Evolutionary conservation across 208 protist species (phyloP), one percentile per base, ranked within the genome.

Genomic region (Leishmania tropica): DNA sequence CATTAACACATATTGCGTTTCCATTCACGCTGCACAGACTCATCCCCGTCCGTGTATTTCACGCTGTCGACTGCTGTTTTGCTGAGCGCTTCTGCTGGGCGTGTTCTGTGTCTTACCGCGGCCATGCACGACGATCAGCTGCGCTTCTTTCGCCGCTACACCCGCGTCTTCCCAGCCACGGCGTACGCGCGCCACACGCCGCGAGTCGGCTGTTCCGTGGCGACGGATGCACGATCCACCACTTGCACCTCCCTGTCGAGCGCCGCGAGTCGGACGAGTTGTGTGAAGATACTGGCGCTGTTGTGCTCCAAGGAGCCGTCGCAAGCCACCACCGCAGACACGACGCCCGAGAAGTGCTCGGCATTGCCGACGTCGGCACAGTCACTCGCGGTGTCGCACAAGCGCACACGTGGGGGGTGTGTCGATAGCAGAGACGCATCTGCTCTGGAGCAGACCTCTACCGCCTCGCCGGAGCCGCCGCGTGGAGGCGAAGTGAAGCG

Each of bases 141-240:
- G 2, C 54, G 79, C 7, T 10, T 40, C 5, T 75, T 91, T n/a
- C 81, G 85, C 11, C 75, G 74, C 45, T 79, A 71, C 74, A 76
- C 75, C 13, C 84, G 87, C 17, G 72, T 89, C 35, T 88, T 90
- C 28, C 89, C 89, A 11, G 47, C 71, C 19, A 62, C 88, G 48
- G 87, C 87, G 47, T 93, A 86, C 71, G 84, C 83, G 6, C 75
- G 74, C 35, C 87, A 91, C 75, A 84, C 87, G 17, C 68, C 87
- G 42, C 72, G 81, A 37, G 81, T 81, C 24, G 81, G 88, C 70
- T 84, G 86, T 75, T 82, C 86, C 7, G 54, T 81, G 11, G 54
- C 75, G 51, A 74, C 76, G 21, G 75, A 81, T 45, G 13, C 58
- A 2, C 79, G 64, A 54, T 17, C 64, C 0, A 58, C 48, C 35